Base-by-base conservation (phyloP, 78 protist species). In the Cavenderia fasciculata region DNA sequence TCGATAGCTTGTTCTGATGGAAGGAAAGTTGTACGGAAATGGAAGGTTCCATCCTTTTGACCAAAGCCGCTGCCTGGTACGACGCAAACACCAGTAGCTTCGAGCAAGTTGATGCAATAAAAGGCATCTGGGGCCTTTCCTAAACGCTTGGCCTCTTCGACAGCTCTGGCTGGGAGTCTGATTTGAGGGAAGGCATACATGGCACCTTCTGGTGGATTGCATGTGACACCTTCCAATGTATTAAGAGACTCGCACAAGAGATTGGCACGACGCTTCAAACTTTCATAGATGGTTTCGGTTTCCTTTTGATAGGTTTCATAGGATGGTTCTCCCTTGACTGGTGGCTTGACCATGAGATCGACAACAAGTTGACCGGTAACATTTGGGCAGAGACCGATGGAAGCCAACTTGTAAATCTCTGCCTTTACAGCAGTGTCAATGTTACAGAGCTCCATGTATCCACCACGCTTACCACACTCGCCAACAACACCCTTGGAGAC, bases 11-110 rank as follows among this genome's bases (percentile, higher is more conserved):
- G 95, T 87, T 98, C 99, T 4, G 94, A 92, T 1, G 99, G 99
- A 10, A 99, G 84, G 95, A 99, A 97, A 46, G 99, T 97, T 19
- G 97, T 96, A 41, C 99, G 93, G 91, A 98, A 97, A 86, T 99
- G 99, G 68, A 49, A 97, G 43, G 99, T 98, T 12, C 99, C 99
- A 7, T 78, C 95, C 33, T 14, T 36, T 85, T 99, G 99, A 23
- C 94, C 96, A 82, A 99, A 99, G 10, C 99, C 99, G 7, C 93
- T 56, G 29, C 99, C 99, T 34, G 99, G 99, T 14, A 99, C 99
- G 19, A 97, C 97, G 34, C 96, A 93, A 25, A 87, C 76, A 49
- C 99, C 99, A 3, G 99, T 94, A 2, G 29, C 62, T 43, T 98
- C 98, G 11, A 99, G 86, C 34, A 98, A 70, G 43, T 41, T 68